Percentiles rank a stretch among this genome's conserved stretches.
Conservation (phyloP, 108 stramenopile genomes). For the Discostella pseudostelligera region DNA sequence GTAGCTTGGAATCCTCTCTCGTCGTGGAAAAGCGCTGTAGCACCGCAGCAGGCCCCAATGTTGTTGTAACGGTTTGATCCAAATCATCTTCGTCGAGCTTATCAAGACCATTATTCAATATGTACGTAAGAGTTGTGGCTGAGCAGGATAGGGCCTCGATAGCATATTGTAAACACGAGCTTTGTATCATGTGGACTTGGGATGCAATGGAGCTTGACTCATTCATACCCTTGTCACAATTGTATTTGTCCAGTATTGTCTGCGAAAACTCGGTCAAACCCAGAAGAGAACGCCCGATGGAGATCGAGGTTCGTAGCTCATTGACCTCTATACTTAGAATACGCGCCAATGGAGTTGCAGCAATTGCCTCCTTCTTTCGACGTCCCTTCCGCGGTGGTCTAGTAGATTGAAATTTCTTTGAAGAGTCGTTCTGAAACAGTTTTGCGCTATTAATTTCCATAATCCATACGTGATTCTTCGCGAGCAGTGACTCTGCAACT, state of each 20-base stretch:
- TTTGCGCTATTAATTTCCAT: slow-evolving; percentile 7
- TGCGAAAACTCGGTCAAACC: slow-evolving; percentile 9
- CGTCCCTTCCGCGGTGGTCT: slow-evolving; percentile 11
- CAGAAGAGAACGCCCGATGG: slow-evolving; percentile 13
- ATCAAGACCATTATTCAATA: slow-evolving; percentile 22
- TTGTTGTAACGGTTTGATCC: slow-evolving; percentile 17
- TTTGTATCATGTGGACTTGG: slow-evolving; percentile 22
- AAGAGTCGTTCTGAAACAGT: slow-evolving; percentile 5
- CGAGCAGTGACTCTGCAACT: slow-evolving; percentile 24
- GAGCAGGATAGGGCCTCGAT: slow-evolving; percentile 33
- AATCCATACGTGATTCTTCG: slow-evolving; percentile 26
- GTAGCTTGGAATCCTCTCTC: slow-evolving; percentile 21
- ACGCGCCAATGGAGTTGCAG: slow-evolving; percentile 8
- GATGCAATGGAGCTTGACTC: slow-evolving; percentile 11
- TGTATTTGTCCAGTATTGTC: background rate
- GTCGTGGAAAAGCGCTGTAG: slow-evolving; percentile 24
- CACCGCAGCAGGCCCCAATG: slow-evolving; percentile 10
- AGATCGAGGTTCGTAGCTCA: slow-evolving; percentile 10
- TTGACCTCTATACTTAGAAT: slow-evolving; percentile 22
- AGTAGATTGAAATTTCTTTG: slow-evolving; percentile 1
- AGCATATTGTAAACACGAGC: slow-evolving; percentile 23
- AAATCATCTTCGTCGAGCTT: slow-evolving; percentile 43
- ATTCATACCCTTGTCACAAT: slow-evolving; percentile 4
- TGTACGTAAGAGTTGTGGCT: slow-evolving; percentile 18
- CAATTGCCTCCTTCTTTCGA: background rate